phyloP scores from a whole-genome alignment of 768 basidiomycete species.

The Collybiopsis luxurians region DNA sequence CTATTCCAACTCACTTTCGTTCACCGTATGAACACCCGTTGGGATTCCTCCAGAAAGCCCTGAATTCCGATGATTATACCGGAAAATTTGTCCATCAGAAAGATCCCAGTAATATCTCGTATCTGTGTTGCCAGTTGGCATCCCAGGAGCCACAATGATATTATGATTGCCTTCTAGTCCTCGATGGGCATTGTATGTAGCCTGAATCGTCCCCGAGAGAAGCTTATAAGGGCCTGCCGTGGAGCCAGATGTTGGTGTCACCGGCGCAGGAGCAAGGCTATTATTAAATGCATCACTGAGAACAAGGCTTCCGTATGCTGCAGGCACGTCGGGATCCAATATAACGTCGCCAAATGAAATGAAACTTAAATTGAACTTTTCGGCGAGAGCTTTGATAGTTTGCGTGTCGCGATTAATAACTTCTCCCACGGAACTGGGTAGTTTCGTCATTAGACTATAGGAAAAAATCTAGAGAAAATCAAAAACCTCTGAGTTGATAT shows the following conservation, averaged over 20 bases:
- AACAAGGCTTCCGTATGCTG: constrained; percentile 27
- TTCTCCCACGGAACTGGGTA: constrained; percentile 31
- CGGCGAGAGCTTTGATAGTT: constrained; percentile 32
- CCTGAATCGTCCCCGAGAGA: constrained; percentile 41
- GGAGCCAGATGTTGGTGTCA: constrained; percentile 28
- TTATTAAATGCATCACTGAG: constrained; percentile 37
- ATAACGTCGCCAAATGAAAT: constrained; percentile 33
- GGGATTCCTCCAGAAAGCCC: constrained; percentile 11
- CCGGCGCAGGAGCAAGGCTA: constrained; percentile 48
- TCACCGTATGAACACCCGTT: constrained; percentile 45
- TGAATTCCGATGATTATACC: constrained; percentile 39
- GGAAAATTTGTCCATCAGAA: constrained; percentile 37
- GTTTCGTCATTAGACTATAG: neutral
- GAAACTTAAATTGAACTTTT: constrained; percentile 36
- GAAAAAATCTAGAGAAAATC: neutral
- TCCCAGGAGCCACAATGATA: constrained; percentile 5
- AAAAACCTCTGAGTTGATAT: constrained; percentile 39
- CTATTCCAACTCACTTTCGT: constrained; percentile 40
- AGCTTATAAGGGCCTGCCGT: constrained; percentile 27
- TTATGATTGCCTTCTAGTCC: constrained; percentile 1
- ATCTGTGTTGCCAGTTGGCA: constrained; percentile 22
- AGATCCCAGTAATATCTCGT: constrained; percentile 32
- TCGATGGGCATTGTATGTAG: constrained; percentile 33
- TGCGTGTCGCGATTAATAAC: constrained; percentile 24
- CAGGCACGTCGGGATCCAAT: constrained; percentile 12